Evolutionary conservation across 2,329 filamentous ascomycete genomes (phyloP), one percentile per base, ranked within the genome.

Genomic region (Penicillium sp.): DNA sequence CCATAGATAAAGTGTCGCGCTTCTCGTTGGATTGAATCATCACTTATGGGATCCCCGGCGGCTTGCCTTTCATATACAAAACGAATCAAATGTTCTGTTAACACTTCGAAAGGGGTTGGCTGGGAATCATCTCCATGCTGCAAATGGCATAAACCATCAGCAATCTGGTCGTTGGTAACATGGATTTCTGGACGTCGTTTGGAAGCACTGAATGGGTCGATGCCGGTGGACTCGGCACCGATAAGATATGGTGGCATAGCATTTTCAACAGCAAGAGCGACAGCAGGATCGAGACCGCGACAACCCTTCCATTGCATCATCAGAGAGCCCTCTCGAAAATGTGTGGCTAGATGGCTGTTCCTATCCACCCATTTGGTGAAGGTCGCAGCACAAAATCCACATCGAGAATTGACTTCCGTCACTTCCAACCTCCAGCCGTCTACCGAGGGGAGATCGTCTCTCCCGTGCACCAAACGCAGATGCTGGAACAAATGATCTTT

Each of bases 401-500:
- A 34, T 7, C 32, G 32, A 5, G 32, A 34, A 11, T 34, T 34
- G 7, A 34, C 3, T 2, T 34, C 2, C 4, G 11, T 34, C 11
- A 34, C 32, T 34, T 34, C 11, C 14, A 13, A 34, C 14, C 32
- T 34, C 32, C 32, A 34, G 8, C 10, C 11, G 1, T 34, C 32
- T 13, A 34, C 32, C 10, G 4, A 5, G 11, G 32, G 7, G 3
- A 11, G 8, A 34, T 76, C 50, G 75, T 75, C 79, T 56, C 77
- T 78, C 36, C 74, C 75, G 60, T 84, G 82, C 69, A 83, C 79
- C 24, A 84, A 69, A n/a, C 80, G 76, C 36, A 85, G 65, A 65
- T 85, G 82, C 61, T 85, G 82, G 42, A 79, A 71, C 0, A 85
- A 71, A 61, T 85, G 82, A 56, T 85, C 82, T 66, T 85, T 85